Conservation (phyloP, 2,329 filamentous ascomycete genomes). For the Geosmithia morbida region DNA sequence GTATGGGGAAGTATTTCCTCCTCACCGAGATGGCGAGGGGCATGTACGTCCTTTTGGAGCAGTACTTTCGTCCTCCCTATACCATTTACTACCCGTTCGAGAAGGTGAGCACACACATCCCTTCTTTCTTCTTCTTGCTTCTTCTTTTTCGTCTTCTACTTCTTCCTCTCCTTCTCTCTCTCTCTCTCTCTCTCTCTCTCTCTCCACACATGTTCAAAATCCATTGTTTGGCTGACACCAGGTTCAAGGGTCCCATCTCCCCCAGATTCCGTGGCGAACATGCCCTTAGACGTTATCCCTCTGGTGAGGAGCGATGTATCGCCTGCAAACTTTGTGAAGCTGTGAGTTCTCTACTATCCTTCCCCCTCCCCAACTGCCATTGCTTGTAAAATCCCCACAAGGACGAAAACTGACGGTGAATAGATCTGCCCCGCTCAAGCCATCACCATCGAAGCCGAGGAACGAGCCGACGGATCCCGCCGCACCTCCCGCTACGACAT, state of each 20-base stretch:
- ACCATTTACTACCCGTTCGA: constrained; percentile 99
- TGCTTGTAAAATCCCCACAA: no score
- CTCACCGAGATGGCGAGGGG: constrained; percentile 90
- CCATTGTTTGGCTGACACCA: no score
- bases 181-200: no score
- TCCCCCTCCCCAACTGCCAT: not conserved
- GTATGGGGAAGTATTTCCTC: constrained; percentile 85
- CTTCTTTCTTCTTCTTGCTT: no score
- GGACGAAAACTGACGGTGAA: not conserved
- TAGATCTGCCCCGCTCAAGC: constrained; percentile 91
- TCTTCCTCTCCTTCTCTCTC: no score
- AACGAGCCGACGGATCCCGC: constrained; percentile 89
- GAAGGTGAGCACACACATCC: constrained; percentile 39
- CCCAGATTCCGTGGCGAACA: constrained; percentile 97
- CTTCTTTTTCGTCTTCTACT: no score
- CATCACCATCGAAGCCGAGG: constrained; percentile 98
- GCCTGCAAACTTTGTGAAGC: constrained; percentile 99
- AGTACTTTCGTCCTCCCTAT: constrained; percentile 96
- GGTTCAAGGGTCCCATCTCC: constrained; percentile 73
- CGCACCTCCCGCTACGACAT: constrained; percentile 97
- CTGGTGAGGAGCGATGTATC: constrained; percentile 97
- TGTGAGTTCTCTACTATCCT: constrained; percentile 19
- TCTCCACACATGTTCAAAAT: no score
- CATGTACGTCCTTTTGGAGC: constrained; percentile 96
- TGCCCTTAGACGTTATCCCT: constrained; percentile 88